Evolutionary conservation across 208 protist species (phyloP), one percentile per base, ranked within the genome.

Genomic region (Acanthamoeba royreba): DNA sequence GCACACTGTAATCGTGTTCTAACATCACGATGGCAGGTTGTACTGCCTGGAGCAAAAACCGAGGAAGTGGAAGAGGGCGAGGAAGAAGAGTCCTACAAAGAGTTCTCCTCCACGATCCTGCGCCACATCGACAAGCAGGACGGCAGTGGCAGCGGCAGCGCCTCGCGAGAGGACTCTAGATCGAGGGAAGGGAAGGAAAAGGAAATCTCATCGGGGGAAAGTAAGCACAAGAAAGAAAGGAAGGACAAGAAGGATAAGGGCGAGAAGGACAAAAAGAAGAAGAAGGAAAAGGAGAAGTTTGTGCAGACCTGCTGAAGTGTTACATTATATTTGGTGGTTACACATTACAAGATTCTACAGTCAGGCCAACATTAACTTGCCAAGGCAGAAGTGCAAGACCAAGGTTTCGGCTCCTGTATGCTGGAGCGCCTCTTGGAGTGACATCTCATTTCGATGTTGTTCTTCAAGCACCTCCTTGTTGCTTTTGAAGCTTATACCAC

Each of bases 11-110:
- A 58, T 88, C 1, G 3, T 9, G 13, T 66, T 52, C 31, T 45
- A 19, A 79, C 38, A n/a, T 35, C 28, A 11, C 15, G 22, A 28
- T 35, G 38, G 17, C 74, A 66, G 47, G 45, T 88, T 0, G n/a
- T 88, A 0, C 52, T 63, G 25, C 52, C 52, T 17, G 28, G 28
- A 4, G 45, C 4, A 33, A 31, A 58, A 11, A 43, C 9, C 0
- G 40, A 61, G 33, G 33, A 88, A 7, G 45, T 17, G n/a, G 81
- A 88, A 19, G 74, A 85, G 81, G 81, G 43, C 4, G 81, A 88
- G 47, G 79, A 87, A 61, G 81, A 63, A n/a, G 52, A 63, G 31
- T 88, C 81, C 4, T 88, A 88, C 81, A 88, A 88, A 38, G 81
- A 88, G 46, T 88, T 88, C 35, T 53, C 81, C 17, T 66, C 45